Evolutionary conservation across 164 flowering plant species (phyloP), one percentile per base, ranked within the genome.

Genomic region (Vitis labrusca): DNA sequence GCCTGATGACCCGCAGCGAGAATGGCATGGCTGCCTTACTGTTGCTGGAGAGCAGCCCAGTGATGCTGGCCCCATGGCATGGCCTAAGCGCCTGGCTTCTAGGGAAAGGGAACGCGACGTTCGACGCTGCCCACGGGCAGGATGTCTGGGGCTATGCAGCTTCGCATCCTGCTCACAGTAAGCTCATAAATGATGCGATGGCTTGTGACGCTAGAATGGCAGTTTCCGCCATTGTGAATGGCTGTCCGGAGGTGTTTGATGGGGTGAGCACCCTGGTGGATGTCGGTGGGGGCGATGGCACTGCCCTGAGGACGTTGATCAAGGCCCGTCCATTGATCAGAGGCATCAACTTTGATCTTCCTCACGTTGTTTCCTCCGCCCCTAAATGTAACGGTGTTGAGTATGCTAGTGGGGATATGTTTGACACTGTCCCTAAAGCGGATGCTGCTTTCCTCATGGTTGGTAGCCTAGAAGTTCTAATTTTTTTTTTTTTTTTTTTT

Each of bases 271-370:
- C 66, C 2, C 6, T 86, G 65, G 91, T 86, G 57, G 89, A 83
- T 68, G 85, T 84, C 8, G 88, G 90, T 2, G 93, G 90, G 0
- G 89, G 86, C 0, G 68, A 79, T 73, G 89, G 91, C 23, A 86
- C 90, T 8, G 50, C 85, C 12, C 47, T 83, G 17, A 0, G 77
- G 1, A 13, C 69, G 47, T 17, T 86, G 71, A 79, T 83, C 1
- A 66, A 80, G 81, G 80, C 86, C 3, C 85, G 76, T 61, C 91
- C 91, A 7, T 76, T 82, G 85, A 79, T 87, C 15, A 70, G 68
- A 11, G 90, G 85, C 56, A 82, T 84, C 52, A 89, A 89, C 70
- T 89, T 86, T 49, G 91, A 89, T 71, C 89, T 88, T 54, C 89
- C 89, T 44, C 90, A 87, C 70, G 94, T 83, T 48, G 79, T 79